Percentiles rank a stretch among this genome's conserved stretches.
Evolutionary conservation across 306 rosid species (phyloP).

Genomic region (Prunus padus): DNA sequence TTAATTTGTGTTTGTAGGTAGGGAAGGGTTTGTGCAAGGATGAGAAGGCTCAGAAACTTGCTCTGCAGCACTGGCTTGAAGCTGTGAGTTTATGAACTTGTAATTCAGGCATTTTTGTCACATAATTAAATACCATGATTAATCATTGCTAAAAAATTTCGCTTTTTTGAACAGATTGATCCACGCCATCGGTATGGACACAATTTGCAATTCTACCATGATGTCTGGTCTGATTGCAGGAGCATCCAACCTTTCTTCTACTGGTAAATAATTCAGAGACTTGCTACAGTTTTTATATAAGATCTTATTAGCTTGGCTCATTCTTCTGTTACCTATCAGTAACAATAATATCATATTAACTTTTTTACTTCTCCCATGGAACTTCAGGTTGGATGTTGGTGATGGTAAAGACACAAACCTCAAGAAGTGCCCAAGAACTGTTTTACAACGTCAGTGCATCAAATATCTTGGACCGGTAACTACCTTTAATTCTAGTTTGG

Average conservation of each 20-base stretch:
- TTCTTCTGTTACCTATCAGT: background rate
- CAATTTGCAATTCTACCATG: slow-evolving; percentile 47
- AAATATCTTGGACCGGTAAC: slow-evolving; percentile 52
- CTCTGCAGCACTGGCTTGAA: slow-evolving; percentile 59
- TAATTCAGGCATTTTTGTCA: no score
- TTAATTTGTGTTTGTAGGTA: slow-evolving; percentile 24
- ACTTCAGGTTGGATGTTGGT: slow-evolving; percentile 53
- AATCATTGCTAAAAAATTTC: no score
- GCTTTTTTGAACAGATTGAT: slow-evolving; percentile 34
- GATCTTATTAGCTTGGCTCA: background rate
- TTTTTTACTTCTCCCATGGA: background rate
- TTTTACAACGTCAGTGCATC: slow-evolving; percentile 39
- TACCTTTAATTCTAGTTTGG: no score
- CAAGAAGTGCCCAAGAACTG: slow-evolving; percentile 36
- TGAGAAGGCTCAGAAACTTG: slow-evolving; percentile 54
- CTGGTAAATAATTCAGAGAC: slow-evolving; percentile 32
- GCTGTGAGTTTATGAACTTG: slow-evolving; percentile 35
- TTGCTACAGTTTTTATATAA: background rate
- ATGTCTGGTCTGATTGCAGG: slow-evolving; percentile 36
- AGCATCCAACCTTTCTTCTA: slow-evolving; percentile 53
- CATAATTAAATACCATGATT: no score
- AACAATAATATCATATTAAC: background rate
- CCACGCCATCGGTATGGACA: slow-evolving; percentile 61
- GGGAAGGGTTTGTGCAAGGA: slow-evolving; percentile 52
- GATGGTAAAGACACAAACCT: slow-evolving; percentile 44